phyloP scores from a whole-genome alignment of 1,284 basidiomycete genomes.

The Sanghuangporus weigelae region DNA sequence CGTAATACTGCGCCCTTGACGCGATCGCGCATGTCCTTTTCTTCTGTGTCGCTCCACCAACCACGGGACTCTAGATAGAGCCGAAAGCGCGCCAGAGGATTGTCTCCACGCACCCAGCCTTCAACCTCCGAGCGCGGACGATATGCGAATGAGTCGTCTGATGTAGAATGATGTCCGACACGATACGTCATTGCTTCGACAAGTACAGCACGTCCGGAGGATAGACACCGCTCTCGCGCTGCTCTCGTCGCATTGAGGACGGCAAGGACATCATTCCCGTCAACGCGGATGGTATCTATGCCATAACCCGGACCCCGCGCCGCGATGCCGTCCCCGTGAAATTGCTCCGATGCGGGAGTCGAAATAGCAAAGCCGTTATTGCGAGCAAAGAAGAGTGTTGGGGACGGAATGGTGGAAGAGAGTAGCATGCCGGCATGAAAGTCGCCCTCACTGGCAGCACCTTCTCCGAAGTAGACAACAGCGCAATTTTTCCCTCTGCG shows the following conservation, averaged over 20 bases:
- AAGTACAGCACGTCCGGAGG: constrained; percentile 78
- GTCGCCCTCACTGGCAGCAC: constrained; percentile 75
- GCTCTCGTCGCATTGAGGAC: constrained; percentile 80
- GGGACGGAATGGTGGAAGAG: constrained; percentile 70
- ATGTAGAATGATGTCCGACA: constrained; percentile 94
- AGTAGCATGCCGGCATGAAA: constrained; percentile 76
- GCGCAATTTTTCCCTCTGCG: constrained; percentile 76
- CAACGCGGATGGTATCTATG: constrained; percentile 85
- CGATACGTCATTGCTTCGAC: constrained; percentile 93
- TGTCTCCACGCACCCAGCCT: constrained; percentile 82
- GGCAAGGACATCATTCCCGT: constrained; percentile 91
- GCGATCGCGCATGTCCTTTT: constrained; percentile 65
- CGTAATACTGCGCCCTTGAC: constrained; percentile 72
- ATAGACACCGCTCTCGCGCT: constrained; percentile 72
- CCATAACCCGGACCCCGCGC: constrained; percentile 90
- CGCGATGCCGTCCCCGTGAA: constrained; percentile 90
- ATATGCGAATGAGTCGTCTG: constrained; percentile 92
- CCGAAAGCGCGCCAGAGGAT: constrained; percentile 83
- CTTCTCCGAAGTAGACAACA: constrained; percentile 86
- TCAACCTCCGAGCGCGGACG: constrained; percentile 82
- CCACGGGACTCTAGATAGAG: constrained; percentile 74
- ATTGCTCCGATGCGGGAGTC: constrained; percentile 88
- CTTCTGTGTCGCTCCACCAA: constrained; percentile 84
- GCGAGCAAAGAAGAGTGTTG: constrained; percentile 70
- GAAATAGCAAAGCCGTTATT: constrained; percentile 95